Conservation (phyloP, 192 early-diverging fungal species). For the Backusella tuberculispora region DNA sequence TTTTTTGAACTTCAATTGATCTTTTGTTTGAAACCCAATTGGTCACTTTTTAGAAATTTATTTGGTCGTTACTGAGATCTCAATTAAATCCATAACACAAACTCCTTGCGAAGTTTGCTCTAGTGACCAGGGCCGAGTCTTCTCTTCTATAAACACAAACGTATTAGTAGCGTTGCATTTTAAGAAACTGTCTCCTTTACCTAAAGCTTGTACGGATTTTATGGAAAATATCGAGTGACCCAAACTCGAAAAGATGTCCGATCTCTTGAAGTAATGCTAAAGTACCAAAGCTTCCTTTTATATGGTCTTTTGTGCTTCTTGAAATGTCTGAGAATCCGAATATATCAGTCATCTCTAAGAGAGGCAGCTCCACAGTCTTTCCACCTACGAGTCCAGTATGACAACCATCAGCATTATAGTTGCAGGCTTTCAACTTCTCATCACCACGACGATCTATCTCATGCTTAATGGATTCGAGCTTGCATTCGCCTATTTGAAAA, state of each 20-base stretch:
- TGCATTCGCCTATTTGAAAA: neutral
- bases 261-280: neutral
- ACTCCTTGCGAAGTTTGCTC: conserved; percentile 5
- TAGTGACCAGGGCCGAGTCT: neutral
- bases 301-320: neutral
- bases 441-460: neutral
- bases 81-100: neutral
- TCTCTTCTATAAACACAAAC: neutral
- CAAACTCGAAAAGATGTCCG: neutral
- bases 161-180: neutral
- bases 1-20: no score
- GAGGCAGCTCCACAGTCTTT: neutral
- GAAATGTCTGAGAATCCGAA: neutral
- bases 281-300: neutral
- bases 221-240: neutral
- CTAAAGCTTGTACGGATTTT: neutral
- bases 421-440: neutral
- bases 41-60: no score
- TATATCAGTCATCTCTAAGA: neutral
- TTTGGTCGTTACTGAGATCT: no score
- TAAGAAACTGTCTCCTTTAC: conserved; percentile 16
- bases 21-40: no score
- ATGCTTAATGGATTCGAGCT: neutral
- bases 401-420: neutral
- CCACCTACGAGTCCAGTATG: neutral